Evolutionary conservation across 176 grass and related monocot species (phyloP), one percentile per base, ranked within the genome.

Genomic region (Musa troglodytarum): DNA sequence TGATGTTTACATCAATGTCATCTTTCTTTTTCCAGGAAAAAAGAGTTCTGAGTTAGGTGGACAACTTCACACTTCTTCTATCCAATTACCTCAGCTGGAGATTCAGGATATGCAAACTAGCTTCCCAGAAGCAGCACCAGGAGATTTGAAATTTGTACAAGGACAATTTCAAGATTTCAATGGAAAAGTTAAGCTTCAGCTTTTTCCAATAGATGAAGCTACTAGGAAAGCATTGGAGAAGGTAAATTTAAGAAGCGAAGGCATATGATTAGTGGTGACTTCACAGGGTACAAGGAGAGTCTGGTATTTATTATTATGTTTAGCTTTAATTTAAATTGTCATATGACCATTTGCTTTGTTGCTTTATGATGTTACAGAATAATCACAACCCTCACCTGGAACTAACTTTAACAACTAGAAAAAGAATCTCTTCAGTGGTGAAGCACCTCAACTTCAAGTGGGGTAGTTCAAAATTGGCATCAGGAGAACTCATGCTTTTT

Each of bases 371-470:
- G 25, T 86, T 23, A 74, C 86, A 99, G 96, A 83, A 88, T 71
- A 82, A 89, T 43, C 91, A 81, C 74, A 99, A 92, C 56, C 96
- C 91, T 65, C 92, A 88, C 68, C 79, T 99, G 75, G 96, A 99
- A 82, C 83, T 99, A 79, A 95, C 74, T 84, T 66, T 99, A 80
- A 75, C 86, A 82, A 86, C 82, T 67, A 76, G 85, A 72, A 99
- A 99, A 85, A 99, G 92, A 81, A 92, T 99, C 67, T 95, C 96
- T 61, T 99, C 96, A 79, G 81, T 99, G 80, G 81, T 99, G 79
- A 92, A 92, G 77, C 95, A 99, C 82, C 74, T 99, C 51, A 85
- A 83, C 65, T 80, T 83, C 76, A 99, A 99, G 86, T 99, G 95
- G 95, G 85, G 82, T 51, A 77, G 52, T 75, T 89, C 82, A 68